Percentiles rank a stretch among this genome's conserved stretches.
phyloP scores from a whole-genome alignment of 352 stramenopile genomes.

The Phytophthora vignae region DNA sequence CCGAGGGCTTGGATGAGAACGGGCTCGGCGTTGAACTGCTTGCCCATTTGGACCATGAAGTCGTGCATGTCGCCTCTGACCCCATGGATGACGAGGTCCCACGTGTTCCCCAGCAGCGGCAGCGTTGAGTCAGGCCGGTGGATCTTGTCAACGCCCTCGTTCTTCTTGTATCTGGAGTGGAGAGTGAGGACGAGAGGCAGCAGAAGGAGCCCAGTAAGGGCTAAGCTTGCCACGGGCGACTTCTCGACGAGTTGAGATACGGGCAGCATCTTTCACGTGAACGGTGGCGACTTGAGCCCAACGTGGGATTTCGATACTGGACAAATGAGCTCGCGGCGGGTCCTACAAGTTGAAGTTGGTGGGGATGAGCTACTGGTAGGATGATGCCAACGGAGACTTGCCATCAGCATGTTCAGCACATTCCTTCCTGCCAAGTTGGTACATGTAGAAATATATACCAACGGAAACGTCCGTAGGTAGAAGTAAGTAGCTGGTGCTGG shows the following conservation, averaged over 20 bases:
- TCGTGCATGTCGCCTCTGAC: slow-evolving; percentile 34
- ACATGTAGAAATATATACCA: too few species aligned
- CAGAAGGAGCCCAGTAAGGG: slow-evolving; percentile 1
- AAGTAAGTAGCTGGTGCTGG: too few species aligned
- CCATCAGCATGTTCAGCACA: too few species aligned
- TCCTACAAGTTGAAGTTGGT: slow-evolving; percentile 27
- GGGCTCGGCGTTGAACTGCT: slow-evolving; percentile 29
- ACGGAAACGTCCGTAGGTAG: too few species aligned
- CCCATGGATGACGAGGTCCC: slow-evolving; percentile 16
- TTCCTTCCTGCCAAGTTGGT: too few species aligned
- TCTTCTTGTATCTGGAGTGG: slow-evolving; percentile 11
- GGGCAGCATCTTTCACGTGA: slow-evolving; percentile 26
- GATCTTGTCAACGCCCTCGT: neutral
- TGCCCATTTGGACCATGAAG: slow-evolving; percentile 19
- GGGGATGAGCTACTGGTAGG: neutral
- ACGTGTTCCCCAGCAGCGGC: slow-evolving; percentile 13
- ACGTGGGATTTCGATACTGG: slow-evolving; percentile 14
- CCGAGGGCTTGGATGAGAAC: slow-evolving; percentile 37
- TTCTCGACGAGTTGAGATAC: slow-evolving; percentile 19
- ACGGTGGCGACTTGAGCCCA: neutral
- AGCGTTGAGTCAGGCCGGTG: slow-evolving; percentile 31
- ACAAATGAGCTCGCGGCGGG: neutral
- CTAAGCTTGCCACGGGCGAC: slow-evolving; percentile 4
- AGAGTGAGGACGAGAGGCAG: slow-evolving; percentile 1
- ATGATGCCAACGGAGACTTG: slow-evolving; percentile 16